Evolutionary conservation across 2,329 filamentous ascomycete genomes (phyloP), one percentile per base, ranked within the genome.

Genomic region (Zymoseptoria crescenta): DNA sequence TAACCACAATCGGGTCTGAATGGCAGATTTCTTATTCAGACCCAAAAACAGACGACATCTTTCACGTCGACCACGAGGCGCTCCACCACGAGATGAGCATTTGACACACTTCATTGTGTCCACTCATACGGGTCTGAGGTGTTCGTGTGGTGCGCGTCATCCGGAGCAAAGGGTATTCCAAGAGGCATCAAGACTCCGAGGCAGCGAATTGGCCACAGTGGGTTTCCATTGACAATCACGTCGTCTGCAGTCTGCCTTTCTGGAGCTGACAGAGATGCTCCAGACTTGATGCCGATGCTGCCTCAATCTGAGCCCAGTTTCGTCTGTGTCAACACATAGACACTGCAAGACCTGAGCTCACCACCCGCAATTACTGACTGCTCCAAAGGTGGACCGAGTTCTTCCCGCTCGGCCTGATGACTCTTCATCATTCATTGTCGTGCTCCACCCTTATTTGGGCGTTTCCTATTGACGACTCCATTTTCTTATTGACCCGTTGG

Each of bases 1-100:
- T 62, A 54, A 54, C 59, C 59, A 21, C n/a, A 55, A 52, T 30
- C 29, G 54, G 51, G 28, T 30, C 9, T 57, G 54, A 62, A 62
- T 62, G 35, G 10, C 9, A 55, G 27, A 29, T 28, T 28, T 27
- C 29, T 24, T 52, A 52, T 52, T 52, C 51, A 52, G 51, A 52
- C 51, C 51, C 29, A 8, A 4, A 52, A 27, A 16, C 24, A 29
- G 51, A 19, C 51, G 24, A 52, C n/a, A 13, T 16, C 35, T 45
- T 45, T n/a, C 20, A 19, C 16, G 4, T 52, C 51, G 4, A 19
- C 51, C 24, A 52, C 16, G 51, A 4, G 51, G 51, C n/a, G 21
- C 51, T 27, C 24, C 51, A 28, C 51, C 13, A 29, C 24, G 16
- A 52, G n/a, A 52, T 29, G 51, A 52, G 28, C 51, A 7, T 6